Evolutionary conservation across 768 basidiomycete genomes (phyloP), one percentile per base, ranked within the genome.

Genomic region (Russula vinacea): DNA sequence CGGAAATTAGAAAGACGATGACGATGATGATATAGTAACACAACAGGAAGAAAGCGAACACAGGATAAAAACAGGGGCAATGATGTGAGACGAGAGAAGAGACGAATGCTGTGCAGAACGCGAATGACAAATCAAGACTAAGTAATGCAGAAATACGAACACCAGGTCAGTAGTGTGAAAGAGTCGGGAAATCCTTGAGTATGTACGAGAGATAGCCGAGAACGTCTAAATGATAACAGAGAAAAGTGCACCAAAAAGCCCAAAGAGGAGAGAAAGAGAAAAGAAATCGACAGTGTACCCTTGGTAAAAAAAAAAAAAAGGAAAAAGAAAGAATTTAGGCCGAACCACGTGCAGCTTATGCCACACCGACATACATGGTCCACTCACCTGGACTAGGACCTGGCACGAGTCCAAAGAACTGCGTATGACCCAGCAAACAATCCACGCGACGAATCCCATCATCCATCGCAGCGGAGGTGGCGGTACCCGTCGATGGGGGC

Each of bases 351-450:
- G 51, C 32, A 13, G 33, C 24, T 51, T 29, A 67, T 19, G 56
- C 50, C 35, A 51, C 58, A 45, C 67, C 67, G 7, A 68, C 61
- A n/a, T 44, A 58, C 67, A 68, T 35, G 35, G 62, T 65, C 67
- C 67, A 68, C 53, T 62, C 67, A 13, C 58, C 65, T 8, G 58
- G 3, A 8, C 60, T 52, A n/a, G 65, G 51, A 9, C 66, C 56
- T 6, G 65, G 62, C n/a, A 42, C 52, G 13, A 68, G 57, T 29
- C 65, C 67, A 24, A 33, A 42, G 44, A 68, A 68, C 26, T 47
- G 51, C 1, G 67, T 52, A 17, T 57, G 54, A 26, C 64, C 64
- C 40, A 65, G 17, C 42, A 65, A 26, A 29, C 47, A 55, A 55
- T 65, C 66, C 17, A 67, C 62, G 10, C 62, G 66, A 29, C 54